These are phyloP conservation scores for Silene coronaria DNA, from an alignment of 179 eudicot species.

Conservation along the genomic window DNA sequence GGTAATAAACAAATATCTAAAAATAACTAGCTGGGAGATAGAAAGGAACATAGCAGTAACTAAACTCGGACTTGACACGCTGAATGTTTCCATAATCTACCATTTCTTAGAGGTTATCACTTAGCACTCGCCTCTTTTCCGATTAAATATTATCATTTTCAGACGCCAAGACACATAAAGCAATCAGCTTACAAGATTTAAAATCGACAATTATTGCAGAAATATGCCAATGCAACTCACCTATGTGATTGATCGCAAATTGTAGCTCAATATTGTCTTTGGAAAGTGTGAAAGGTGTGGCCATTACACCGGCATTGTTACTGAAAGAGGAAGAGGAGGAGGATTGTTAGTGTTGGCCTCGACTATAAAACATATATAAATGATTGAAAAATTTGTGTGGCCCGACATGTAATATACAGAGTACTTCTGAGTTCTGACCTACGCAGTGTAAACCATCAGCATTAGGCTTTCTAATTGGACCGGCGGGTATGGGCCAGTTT, in stretches of 20 bases:
- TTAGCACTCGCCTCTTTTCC: no score
- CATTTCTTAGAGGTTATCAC: no score
- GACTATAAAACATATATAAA: background rate
- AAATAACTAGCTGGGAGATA: background rate
- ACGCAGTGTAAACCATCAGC: no score
- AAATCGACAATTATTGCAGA: background rate
- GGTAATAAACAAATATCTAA: background rate
- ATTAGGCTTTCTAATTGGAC: no score
- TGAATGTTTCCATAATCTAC: no score
- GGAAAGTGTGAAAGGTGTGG: slow-evolving; percentile 51
- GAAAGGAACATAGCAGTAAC: background rate
- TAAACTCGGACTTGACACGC: background rate
- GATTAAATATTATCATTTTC: no score
- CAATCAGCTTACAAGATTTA: background rate
- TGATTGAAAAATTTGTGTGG: no score
- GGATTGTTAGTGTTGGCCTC: background rate
- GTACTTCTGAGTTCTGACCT: no score
- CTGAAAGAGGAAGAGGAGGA: slow-evolving; percentile 19
- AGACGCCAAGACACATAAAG: no score
- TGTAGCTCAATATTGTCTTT: slow-evolving; percentile 62
- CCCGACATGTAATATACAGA: no score
- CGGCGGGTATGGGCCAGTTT: no score
- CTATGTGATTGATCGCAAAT: slow-evolving; percentile 66
- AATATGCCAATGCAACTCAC: slow-evolving; percentile 25
- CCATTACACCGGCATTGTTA: slow-evolving; percentile 73